Conservation (phyloP, 2,329 filamentous ascomycete genomes). For the Phyllosticta paracitricarpa region DNA sequence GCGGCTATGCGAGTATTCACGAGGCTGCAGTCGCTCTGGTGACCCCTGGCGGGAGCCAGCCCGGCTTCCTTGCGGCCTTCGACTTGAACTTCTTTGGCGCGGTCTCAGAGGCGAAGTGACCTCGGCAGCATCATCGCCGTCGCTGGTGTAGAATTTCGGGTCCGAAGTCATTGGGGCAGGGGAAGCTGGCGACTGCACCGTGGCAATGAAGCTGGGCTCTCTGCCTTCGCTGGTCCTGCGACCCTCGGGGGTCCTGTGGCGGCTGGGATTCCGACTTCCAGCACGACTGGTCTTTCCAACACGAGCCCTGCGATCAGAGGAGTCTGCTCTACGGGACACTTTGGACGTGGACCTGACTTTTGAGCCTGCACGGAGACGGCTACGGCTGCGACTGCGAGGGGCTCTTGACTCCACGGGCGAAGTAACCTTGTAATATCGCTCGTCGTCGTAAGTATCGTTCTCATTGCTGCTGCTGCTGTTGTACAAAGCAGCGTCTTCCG, state of each 20-base stretch:
- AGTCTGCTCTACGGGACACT: slow-evolving; percentile 22
- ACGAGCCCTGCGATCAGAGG: slow-evolving; percentile 22
- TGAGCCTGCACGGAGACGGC: slow-evolving; percentile 19
- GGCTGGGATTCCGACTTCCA: slow-evolving; percentile 36
- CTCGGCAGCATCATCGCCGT: slow-evolving; percentile 21
- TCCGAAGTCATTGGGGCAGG: slow-evolving; percentile 63
- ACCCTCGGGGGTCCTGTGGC: slow-evolving; percentile 28
- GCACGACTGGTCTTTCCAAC: slow-evolving; percentile 14
- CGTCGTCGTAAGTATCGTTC: slow-evolving; percentile 39
- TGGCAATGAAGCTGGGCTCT: background rate
- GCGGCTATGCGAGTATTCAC: slow-evolving; percentile 28
- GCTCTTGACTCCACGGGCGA: slow-evolving; percentile 27
- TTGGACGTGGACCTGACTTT: slow-evolving; percentile 30
- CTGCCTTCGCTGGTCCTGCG: slow-evolving; percentile 34
- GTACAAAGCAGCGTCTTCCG: slow-evolving; percentile 55
- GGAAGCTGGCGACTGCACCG: slow-evolving; percentile 58
- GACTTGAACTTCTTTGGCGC: slow-evolving; percentile 43
- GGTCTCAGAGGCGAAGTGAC: slow-evolving; percentile 37
- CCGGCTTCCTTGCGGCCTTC: slow-evolving; percentile 31
- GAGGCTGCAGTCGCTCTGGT: slow-evolving; percentile 30
- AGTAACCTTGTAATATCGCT: slow-evolving; percentile 36
- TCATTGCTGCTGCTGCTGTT: slow-evolving; percentile 33
- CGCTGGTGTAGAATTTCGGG: slow-evolving; percentile 43
- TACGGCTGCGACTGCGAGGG: slow-evolving; percentile 24
- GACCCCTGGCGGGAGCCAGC: slow-evolving; percentile 35